These are phyloP conservation scores for Pichia sp. DNA, from an alignment of 1,139 yeast species.

Conservation along the genomic window DNA sequence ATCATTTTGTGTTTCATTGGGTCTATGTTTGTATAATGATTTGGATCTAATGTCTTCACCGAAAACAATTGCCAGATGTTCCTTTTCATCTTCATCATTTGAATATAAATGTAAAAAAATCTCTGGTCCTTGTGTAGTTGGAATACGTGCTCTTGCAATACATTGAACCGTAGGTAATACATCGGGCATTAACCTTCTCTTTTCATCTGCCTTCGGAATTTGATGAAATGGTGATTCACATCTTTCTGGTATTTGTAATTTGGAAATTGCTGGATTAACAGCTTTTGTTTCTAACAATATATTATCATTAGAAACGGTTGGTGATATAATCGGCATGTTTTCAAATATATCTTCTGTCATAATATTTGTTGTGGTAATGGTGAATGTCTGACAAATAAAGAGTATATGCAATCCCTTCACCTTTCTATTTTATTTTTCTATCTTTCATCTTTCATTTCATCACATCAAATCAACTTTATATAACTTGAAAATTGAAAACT, in stretches of 20 bases:
- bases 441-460: no score
- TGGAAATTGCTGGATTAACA: neutral
- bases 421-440: neutral
- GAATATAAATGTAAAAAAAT: slow-evolving; percentile 85
- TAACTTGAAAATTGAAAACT: no score
- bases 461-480: no score
- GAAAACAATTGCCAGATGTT: slow-evolving; percentile 94
- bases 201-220: slow-evolving; percentile 16
- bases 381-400: neutral
- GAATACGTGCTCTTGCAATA: slow-evolving; percentile 86
- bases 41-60: slow-evolving; percentile 85
- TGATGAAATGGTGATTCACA: slow-evolving; percentile 10
- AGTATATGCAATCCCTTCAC: no score
- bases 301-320: slow-evolving; percentile 19
- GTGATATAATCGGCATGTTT: slow-evolving; percentile 30
- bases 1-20: slow-evolving; percentile 74
- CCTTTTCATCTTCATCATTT: slow-evolving; percentile 82
- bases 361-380: neutral
- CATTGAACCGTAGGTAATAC: slow-evolving; percentile 71
- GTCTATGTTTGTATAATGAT: slow-evolving; percentile 55
- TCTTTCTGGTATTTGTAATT: neutral
- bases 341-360: slow-evolving; percentile 24
- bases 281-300: neutral
- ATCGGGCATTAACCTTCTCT: slow-evolving; percentile 33
- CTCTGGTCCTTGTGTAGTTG: slow-evolving; percentile 90